Base-by-base conservation (phyloP, 1,139 yeast genomes). In the Geotrichum carabidarum region DNA sequence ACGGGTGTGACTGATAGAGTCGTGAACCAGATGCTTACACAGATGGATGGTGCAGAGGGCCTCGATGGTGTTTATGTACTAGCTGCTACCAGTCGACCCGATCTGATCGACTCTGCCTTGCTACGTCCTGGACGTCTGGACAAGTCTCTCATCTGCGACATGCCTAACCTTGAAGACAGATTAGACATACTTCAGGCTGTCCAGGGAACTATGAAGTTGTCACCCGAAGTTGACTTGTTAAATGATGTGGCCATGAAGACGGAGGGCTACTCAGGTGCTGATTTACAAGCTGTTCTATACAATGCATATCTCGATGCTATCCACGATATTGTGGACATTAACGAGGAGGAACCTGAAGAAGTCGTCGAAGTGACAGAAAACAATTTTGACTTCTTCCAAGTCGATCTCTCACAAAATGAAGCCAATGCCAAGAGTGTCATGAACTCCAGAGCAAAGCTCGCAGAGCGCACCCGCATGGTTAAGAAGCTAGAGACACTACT, bases 21-120 rank as follows among this genome's bases (percentile, higher is more conserved):
- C 43, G 99, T 93, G 42, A 94, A 94, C 70, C 99, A 93, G 68
- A 81, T 93, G 83, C 79, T 93, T 65, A 93, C 99, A 0, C 98
- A 94, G 68, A 90, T 93, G 96, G 99, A 93, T 71, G 99, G 99
- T 73, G 98, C 98, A 1, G 99, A 93, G 69, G 98, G 98, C 0
- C 74, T 91, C 38, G 97, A 91, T 65, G 98, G 98, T 0, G 99
- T 94, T 2, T 93, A 93, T 66, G 96, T 94, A 0, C 75, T 93
- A 35, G 99, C 98, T 0, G 99, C 99, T 0, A 94, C 99, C 0
- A 83, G 93, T 64, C 78, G 99, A 63, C 98, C 98, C 0, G 98
- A 93, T 66, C 77, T 93, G 64, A 91, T 94, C 62, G 99, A 93
- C 70, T 84, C 96, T 6, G 99, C 99, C 0, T 75, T 93, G 57